Base-by-base conservation (phyloP, 1,284 basidiomycete species). In the Leccinum subrobustum region DNA sequence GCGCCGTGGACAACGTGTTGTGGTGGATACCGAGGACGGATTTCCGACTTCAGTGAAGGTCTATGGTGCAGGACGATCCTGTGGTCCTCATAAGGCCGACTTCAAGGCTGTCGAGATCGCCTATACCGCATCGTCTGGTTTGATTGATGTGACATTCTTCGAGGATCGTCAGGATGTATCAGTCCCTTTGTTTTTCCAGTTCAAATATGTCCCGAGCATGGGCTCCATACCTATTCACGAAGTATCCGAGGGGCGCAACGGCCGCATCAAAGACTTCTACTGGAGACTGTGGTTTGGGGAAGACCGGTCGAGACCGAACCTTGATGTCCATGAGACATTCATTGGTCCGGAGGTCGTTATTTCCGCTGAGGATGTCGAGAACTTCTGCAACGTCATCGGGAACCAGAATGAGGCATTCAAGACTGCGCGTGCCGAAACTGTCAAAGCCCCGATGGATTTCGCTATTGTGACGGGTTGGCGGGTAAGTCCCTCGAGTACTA, bases 391-490 rank as follows among this genome's bases (percentile, higher is more conserved):
- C 51, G 91, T 20, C 54, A 87, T 98, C 60, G 96, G 95, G 50
- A 98, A 98, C 76, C 89, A 95, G 70, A 89, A 88, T 54, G 95
- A 96, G 75, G 83, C 84, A 6, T 99, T 96, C 85, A 93, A 95
- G 83, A 81, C 83, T 27, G 86, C 79, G 5, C 83, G 93, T 57
- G 87, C 81, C 59, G 83, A 87, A 52, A 81, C 78, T 33, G 85
- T 93, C 37, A 86, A 89, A 70, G 93, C 94, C 1, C 96, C 96
- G 0, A 97, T 99, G 94, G 97, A 99, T 80, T 98, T 97, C 73
- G 95, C 95, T 59, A 99, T 99, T 72, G 96, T 98, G 61, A 91
- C 95, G 54, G 95, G 96, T 51, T 98, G 96, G 96, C 88, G 95
- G 87, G 93, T 93, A 71, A 66, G 87, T 77, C 52, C 5, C 8